Percentiles rank a stretch among this genome's conserved stretches.
phyloP scores from a whole-genome alignment of 495 filamentous ascomycete genomes.

The Aspergillus nanangensis region DNA sequence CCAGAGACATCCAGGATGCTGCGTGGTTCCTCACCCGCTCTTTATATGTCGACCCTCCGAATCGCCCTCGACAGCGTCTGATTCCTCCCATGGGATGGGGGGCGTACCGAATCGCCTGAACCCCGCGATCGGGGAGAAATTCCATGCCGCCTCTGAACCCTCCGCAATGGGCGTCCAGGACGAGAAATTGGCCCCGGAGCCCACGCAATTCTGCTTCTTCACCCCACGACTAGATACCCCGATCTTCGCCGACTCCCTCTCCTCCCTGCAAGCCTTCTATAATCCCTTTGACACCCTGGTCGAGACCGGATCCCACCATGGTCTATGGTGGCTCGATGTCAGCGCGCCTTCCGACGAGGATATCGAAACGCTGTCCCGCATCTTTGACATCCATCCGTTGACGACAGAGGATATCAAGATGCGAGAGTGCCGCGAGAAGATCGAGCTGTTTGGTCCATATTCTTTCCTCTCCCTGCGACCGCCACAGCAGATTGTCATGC shows the following conservation, averaged over 20 bases:
- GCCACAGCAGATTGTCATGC: conserved; percentile 65
- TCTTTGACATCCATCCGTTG: conserved; percentile 83
- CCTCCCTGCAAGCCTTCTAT: conserved; percentile 68
- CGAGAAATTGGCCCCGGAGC: conserved; percentile 1
- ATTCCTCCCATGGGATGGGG: not conserved
- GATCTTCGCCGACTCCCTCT: conserved; percentile 72
- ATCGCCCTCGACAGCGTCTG: not conserved
- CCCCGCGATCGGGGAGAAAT: too few relatives aligned
- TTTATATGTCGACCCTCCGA: not conserved
- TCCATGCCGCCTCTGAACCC: not conserved
- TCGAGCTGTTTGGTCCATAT: conserved; percentile 86
- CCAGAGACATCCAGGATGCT: not conserved
- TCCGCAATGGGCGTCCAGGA: not conserved
- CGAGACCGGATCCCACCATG: conserved; percentile 55
- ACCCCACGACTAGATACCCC: conserved; percentile 77
- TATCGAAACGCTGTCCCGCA: conserved; percentile 70
- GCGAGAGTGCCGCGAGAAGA: conserved; percentile 88
- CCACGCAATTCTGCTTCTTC: conserved; percentile 79
- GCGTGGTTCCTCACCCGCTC: not conserved
- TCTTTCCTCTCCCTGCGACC: conserved; percentile 90
- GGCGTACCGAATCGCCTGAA: not conserved
- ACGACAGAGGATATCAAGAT: conserved; percentile 90
- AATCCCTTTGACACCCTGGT: conserved; percentile 77
- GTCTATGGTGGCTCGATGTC: conserved; percentile 89
- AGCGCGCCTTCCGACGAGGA: conserved; percentile 79